phyloP scores from a whole-genome alignment of 108 stramenopile species.

The Pseudonitzschia pungens region DNA sequence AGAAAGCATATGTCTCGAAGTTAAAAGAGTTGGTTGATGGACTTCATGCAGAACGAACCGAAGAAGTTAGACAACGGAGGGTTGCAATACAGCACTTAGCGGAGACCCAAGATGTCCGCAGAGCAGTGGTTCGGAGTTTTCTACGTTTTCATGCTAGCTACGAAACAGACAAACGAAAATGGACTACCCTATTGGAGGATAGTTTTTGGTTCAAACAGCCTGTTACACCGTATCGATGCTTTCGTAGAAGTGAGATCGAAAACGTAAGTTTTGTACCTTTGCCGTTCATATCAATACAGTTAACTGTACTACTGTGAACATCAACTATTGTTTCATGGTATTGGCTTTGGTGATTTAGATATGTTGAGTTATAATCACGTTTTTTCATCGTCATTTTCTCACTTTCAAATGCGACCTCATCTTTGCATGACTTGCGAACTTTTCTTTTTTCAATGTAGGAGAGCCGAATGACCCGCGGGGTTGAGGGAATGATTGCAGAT shows the following conservation, averaged over 20 bases:
- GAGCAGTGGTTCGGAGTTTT: conserved; percentile 71
- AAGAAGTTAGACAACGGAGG: conserved; percentile 76
- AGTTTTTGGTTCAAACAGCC: conserved; percentile 81
- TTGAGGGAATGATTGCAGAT: conserved; percentile 79
- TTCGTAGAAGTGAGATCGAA: conserved; percentile 78
- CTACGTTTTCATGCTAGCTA: conserved; percentile 60
- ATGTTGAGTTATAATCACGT: neutral
- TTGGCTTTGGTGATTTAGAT: neutral
- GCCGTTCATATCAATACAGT: neutral
- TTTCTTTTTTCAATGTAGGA: conserved; percentile 37
- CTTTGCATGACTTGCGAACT: neutral
- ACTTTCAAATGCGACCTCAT: neutral
- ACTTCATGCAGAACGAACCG: conserved; percentile 72
- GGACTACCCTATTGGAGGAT: conserved; percentile 75
- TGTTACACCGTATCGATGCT: conserved; percentile 86
- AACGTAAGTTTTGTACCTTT: conserved; percentile 48
- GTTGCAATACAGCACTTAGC: conserved; percentile 80
- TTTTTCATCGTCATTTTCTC: neutral
- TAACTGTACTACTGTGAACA: neutral
- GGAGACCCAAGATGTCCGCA: conserved; percentile 71
- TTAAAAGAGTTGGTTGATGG: conserved; percentile 90
- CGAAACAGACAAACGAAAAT: conserved; percentile 64
- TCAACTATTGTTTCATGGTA: neutral
- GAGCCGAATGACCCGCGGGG: conserved; percentile 77
- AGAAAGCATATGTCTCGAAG: conserved; percentile 93